A percentile compares a stretch with the other conserved stretches of the same genome.
These are phyloP conservation scores for Eimeria sp. DNA, from an alignment of 169 alveolate genomes.

Conservation along the genomic window DNA sequence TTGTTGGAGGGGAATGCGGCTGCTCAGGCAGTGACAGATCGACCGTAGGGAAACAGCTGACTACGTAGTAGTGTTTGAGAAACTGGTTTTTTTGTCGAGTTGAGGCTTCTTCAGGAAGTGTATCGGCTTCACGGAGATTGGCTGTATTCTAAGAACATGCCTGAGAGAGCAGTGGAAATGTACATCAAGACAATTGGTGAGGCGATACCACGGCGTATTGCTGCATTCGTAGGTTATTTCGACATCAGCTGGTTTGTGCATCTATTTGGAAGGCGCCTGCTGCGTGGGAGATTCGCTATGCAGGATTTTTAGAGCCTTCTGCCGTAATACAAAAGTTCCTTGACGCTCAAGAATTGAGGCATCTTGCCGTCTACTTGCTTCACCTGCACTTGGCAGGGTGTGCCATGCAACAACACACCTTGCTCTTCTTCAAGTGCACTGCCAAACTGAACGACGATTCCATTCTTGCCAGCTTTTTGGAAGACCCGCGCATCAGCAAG, in stretches of 20 bases:
- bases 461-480: conserved; percentile 73
- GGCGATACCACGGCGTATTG: neutral
- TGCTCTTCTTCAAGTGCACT: conserved; percentile 78
- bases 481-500: conserved; percentile 78
- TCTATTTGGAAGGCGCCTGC: neutral
- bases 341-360: conserved; percentile 79
- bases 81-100: neutral
- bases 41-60: neutral
- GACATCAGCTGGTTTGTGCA: neutral
- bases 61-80: neutral
- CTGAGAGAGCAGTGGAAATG: conserved; percentile 80
- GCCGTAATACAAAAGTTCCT: conserved; percentile 82
- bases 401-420: conserved; percentile 78
- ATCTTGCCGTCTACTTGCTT: conserved; percentile 76
- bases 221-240: neutral
- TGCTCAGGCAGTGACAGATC: neutral
- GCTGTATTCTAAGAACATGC: conserved; percentile 80
- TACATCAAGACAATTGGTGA: conserved; percentile 84
- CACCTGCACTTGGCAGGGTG: conserved; percentile 73
- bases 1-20: neutral
- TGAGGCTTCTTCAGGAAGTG: conserved; percentile 75
- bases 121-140: conserved; percentile 84
- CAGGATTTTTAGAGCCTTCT: conserved; percentile 83
- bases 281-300: neutral
- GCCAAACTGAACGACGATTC: conserved; percentile 78